Evolutionary conservation across 1,284 basidiomycete species (phyloP).

Genomic region (Dichomitus squalens): DNA sequence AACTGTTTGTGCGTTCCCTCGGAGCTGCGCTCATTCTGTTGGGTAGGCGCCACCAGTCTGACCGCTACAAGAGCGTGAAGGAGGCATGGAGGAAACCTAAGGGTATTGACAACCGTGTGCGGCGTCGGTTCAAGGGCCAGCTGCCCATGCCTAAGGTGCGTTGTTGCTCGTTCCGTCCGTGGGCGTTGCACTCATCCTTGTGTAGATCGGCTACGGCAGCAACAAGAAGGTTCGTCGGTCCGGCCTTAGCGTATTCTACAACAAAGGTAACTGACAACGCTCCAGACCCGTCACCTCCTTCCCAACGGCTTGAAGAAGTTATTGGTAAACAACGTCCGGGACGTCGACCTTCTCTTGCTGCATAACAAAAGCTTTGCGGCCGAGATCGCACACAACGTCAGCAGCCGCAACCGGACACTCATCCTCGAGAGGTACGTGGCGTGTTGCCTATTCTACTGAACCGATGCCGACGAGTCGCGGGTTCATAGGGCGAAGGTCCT

Average conservation of each 20-base stretch:
- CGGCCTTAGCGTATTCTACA: neutral
- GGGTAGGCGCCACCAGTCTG: constrained; percentile 91
- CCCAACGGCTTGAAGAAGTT: constrained; percentile 95
- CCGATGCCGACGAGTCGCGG: neutral
- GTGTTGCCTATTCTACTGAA: neutral
- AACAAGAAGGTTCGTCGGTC: constrained; percentile 72
- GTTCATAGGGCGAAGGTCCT: constrained; percentile 79
- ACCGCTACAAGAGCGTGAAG: constrained; percentile 94
- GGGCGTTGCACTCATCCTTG: constrained; percentile 1
- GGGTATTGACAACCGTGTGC: constrained; percentile 95
- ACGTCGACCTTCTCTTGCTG: constrained; percentile 94
- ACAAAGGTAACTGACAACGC: neutral
- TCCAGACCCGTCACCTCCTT: constrained; percentile 88
- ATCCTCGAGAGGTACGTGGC: constrained; percentile 83
- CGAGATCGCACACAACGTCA: constrained; percentile 97
- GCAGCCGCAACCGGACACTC: constrained; percentile 92
- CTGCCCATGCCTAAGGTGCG: constrained; percentile 91
- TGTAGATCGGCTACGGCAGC: constrained; percentile 80
- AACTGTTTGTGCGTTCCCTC: neutral
- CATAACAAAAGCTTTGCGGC: constrained; percentile 98
- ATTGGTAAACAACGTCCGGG: constrained; percentile 89
- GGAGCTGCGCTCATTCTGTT: neutral
- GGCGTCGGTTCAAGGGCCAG: constrained; percentile 96
- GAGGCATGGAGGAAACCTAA: constrained; percentile 98
- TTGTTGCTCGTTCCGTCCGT: constrained; percentile 11